A percentile compares a stretch with the other conserved stretches of the same genome.
These are phyloP conservation scores for Tetrahymena malaccensis DNA, from an alignment of 73 alveolate species.

Conservation along the genomic window DNA sequence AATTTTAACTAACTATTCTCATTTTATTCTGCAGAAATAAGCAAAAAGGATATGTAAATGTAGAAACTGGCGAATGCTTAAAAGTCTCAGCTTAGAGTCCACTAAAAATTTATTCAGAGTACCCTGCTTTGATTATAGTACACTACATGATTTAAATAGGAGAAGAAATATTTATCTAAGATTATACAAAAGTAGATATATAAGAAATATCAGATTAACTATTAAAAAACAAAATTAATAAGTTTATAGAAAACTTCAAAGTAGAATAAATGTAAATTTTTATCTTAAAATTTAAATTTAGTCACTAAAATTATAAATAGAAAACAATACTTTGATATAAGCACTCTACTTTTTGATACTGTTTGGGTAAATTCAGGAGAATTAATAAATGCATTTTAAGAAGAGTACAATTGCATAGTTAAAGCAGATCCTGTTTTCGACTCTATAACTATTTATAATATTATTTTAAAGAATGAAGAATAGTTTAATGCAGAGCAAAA, in stretches of 20 bases:
- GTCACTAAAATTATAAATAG: background rate
- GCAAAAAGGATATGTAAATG: background rate
- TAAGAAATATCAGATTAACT: background rate
- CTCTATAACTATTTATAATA: background rate
- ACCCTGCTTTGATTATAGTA: background rate
- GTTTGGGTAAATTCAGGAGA: background rate
- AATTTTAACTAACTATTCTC: too few species aligned
- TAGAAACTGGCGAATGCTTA: background rate
- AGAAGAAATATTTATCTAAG: background rate
- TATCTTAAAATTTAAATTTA: background rate
- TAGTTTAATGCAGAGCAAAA: background rate
- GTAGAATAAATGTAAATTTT: background rate
- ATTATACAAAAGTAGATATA: background rate
- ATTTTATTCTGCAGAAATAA: too few species aligned
- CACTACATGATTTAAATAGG: background rate
- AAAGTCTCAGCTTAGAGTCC: background rate
- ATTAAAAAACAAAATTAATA: background rate
- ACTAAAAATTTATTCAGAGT: background rate
- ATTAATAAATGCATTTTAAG: background rate
- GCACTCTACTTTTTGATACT: background rate
- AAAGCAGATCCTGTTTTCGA: background rate
- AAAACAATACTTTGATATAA: background rate
- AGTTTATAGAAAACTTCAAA: background rate
- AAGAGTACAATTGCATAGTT: background rate
- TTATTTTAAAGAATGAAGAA: background rate